phyloP scores from a whole-genome alignment of 345 rosid species.

The Tarenaya hassleriana region DNA sequence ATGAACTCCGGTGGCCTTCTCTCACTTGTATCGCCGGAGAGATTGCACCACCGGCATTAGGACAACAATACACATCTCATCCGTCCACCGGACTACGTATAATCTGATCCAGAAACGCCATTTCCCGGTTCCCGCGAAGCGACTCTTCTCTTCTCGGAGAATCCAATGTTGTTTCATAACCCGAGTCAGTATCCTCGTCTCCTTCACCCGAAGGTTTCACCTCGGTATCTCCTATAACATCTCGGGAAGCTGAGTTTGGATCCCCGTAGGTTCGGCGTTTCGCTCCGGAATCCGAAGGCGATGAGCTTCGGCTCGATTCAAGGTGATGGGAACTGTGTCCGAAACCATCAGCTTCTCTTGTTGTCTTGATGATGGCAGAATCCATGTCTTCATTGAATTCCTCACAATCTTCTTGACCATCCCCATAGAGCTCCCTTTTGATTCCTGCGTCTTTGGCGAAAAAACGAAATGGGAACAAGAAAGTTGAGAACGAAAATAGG shows the following conservation, averaged over 20 bases:
- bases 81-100: slow-evolving; percentile 16
- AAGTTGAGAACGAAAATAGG: background rate
- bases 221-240: slow-evolving; percentile 1
- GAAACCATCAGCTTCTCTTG: slow-evolving; percentile 4
- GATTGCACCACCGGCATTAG: no score
- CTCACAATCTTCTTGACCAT: slow-evolving; percentile 10
- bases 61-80: no score
- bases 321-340: slow-evolving; percentile 11
- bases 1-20: no score
- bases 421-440: no score
- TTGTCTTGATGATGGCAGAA: background rate
- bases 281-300: background rate
- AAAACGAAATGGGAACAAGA: background rate
- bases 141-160: background rate
- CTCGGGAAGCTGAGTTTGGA: background rate
- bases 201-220: slow-evolving; percentile 7
- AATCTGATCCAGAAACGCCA: slow-evolving; percentile 22
- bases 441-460: no score
- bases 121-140: slow-evolving; percentile 18
- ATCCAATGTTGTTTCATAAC: slow-evolving; percentile 9
- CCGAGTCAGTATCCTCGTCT: slow-evolving; percentile 6
- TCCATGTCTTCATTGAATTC: background rate
- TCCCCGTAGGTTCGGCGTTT: background rate
- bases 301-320: slow-evolving; percentile 6
- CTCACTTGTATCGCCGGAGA: no score